A percentile compares a stretch with the other conserved stretches of the same genome.
phyloP scores from a whole-genome alignment of 192 early-diverging fungal genomes.

The Anaeromyces robustus region DNA sequence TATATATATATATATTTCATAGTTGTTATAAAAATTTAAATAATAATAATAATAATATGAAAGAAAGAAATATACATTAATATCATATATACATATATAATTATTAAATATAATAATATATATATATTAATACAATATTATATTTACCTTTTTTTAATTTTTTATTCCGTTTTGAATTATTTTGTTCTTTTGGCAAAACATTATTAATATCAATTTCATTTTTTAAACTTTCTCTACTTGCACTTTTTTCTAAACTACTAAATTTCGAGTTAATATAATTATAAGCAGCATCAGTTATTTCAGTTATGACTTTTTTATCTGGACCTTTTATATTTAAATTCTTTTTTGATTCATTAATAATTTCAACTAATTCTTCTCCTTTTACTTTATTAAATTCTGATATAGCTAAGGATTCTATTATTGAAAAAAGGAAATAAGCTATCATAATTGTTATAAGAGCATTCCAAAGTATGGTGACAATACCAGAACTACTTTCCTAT shows the following conservation, averaged over 20 bases:
- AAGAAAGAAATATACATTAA: too few species aligned
- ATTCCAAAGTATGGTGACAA: constrained; percentile 62
- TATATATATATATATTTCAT: too few species aligned
- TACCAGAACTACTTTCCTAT: constrained; percentile 14
- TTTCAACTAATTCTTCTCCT: neutral
- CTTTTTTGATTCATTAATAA: neutral
- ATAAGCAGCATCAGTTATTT: neutral
- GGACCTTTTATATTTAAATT: neutral
- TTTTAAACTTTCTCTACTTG: neutral
- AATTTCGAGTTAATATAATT: neutral
- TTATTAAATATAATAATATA: too few species aligned
- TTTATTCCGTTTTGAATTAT: neutral
- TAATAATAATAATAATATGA: too few species aligned
- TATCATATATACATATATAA: too few species aligned
- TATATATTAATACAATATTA: too few species aligned
- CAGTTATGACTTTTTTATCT: neutral
- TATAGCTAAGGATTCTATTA: constrained; percentile 68
- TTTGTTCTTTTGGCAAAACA: neutral
- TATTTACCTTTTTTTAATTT: too few species aligned
- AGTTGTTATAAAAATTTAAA: too few species aligned
- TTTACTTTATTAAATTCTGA: constrained; percentile 6
- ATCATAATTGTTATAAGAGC: constrained; percentile 62
- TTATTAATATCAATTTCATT: neutral
- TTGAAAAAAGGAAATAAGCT: constrained; percentile 65
- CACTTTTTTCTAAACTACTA: neutral